Evolutionary conservation across 148 eudicot species (phyloP).

Genomic region (Heliamphora exappendiculata): DNA sequence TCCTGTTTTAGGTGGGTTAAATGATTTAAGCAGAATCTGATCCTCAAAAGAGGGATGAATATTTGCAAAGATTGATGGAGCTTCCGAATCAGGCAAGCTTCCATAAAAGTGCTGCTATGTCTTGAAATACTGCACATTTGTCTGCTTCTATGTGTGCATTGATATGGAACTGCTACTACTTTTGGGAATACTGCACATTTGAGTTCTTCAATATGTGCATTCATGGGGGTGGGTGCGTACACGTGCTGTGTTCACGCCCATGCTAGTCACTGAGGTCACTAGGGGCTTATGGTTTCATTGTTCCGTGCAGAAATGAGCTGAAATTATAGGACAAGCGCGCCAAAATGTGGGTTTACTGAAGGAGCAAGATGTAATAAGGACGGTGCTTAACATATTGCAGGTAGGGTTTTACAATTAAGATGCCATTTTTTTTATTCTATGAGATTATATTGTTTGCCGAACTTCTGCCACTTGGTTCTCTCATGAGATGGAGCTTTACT

Average conservation of each 20-base stretch:
- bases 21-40: constrained; percentile 98
- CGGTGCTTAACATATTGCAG: constrained; percentile 97
- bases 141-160: too few relatives aligned
- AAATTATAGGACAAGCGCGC: constrained; percentile 95
- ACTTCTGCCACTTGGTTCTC: neutral
- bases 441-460: neutral
- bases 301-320: constrained; percentile 80
- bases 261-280: neutral
- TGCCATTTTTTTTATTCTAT: neutral
- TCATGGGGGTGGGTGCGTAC: neutral
- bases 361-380: constrained; percentile 72
- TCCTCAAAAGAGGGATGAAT: constrained; percentile 82
- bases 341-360: constrained; percentile 82
- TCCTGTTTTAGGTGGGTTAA: constrained; percentile 62
- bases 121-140: too few relatives aligned
- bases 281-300: constrained; percentile 15
- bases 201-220: neutral
- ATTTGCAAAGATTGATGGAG: constrained; percentile 83
- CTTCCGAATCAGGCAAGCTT: constrained; percentile 82
- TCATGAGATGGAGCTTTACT: neutral
- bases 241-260: neutral
- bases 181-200: neutral
- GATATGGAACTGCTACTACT: too few relatives aligned
- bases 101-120: too few relatives aligned
- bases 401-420: constrained; percentile 21